Conservation (phyloP, 2,329 filamentous ascomycete genomes). For the Sodiomyces alkalinus region DNA sequence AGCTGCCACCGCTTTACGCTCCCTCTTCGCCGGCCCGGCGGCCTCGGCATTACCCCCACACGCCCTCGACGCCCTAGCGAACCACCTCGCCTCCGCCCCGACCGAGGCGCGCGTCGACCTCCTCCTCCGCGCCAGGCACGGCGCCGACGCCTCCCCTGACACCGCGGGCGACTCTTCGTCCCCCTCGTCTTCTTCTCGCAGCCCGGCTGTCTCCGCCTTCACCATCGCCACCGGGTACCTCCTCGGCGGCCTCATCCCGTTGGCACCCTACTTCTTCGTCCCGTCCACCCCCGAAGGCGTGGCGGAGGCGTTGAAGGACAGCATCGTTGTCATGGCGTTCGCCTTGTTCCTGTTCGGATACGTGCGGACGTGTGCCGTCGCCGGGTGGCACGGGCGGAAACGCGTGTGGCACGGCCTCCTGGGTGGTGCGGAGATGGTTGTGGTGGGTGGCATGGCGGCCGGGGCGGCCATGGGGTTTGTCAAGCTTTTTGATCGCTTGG, state of each 20-base stretch:
- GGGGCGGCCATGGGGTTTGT: constrained; percentile 23
- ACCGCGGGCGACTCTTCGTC: no score
- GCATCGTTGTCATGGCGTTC: constrained; percentile 42
- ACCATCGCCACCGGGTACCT: constrained; percentile 58
- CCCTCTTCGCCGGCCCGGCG: constrained; percentile 33
- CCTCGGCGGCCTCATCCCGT: constrained; percentile 53
- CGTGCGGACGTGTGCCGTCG: constrained; percentile 38
- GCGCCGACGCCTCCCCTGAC: constrained; percentile 28
- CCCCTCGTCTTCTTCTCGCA: constrained; percentile 24
- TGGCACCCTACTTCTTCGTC: constrained; percentile 54
- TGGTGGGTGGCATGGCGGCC: constrained; percentile 21
- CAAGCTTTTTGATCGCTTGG: constrained; percentile 9
- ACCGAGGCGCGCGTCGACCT: constrained; percentile 35
- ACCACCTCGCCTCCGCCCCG: constrained; percentile 15
- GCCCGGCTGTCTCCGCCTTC: constrained; percentile 39
- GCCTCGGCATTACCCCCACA: constrained; percentile 29
- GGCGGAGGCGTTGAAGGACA: constrained; percentile 38
- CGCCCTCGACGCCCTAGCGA: constrained; percentile 6
- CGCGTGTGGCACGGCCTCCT: constrained; percentile 8
- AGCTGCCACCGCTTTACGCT: constrained; percentile 15
- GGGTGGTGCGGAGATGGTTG: constrained; percentile 23
- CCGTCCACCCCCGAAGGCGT: constrained; percentile 17
- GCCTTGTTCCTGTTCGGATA: constrained; percentile 51
- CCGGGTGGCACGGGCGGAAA: constrained; percentile 7
- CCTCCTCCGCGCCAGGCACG: constrained; percentile 44